A percentile compares a stretch with the other conserved stretches of the same genome.
These are phyloP conservation scores for Mucor plumbeus DNA, from an alignment of 371 early-diverging fungal species.

Conservation along the genomic window DNA sequence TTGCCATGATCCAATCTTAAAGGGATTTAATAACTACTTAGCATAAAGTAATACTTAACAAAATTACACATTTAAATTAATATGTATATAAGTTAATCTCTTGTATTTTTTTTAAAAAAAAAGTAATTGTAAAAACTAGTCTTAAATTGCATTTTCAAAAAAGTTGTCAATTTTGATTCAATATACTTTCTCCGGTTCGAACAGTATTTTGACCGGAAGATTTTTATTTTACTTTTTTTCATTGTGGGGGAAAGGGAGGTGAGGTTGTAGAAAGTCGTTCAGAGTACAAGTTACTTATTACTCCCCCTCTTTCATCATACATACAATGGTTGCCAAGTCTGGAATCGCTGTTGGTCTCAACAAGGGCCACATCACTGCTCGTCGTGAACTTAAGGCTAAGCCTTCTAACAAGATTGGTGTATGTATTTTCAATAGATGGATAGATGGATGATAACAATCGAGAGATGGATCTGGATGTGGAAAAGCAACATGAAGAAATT, in stretches of 20 bases:
- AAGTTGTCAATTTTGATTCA: background rate
- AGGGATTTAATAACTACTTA: too few relatives aligned
- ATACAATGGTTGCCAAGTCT: conserved; percentile 58
- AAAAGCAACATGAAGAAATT: background rate
- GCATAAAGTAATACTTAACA: too few relatives aligned
- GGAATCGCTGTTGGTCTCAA: conserved; percentile 82
- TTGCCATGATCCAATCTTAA: too few relatives aligned
- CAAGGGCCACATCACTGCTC: conserved; percentile 88
- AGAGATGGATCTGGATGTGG: background rate
- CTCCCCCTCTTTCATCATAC: conserved; percentile 32
- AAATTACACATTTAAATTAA: too few relatives aligned
- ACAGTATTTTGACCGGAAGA: background rate
- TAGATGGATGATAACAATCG: background rate
- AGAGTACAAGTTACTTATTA: background rate
- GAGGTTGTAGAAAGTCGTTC: conserved; percentile 3
- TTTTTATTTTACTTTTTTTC: conserved; percentile 7
- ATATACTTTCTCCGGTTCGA: background rate
- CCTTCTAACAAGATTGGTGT: conserved; percentile 88
- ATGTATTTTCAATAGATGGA: conserved; percentile 60
- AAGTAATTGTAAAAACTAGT: background rate
- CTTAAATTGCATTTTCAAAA: background rate
- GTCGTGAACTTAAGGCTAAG: conserved; percentile 79
- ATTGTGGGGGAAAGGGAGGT: background rate
- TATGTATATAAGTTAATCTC: too few relatives aligned
- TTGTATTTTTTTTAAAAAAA: background rate